Evolutionary conservation across 2,329 filamentous ascomycete species (phyloP), one percentile per base, ranked within the genome.

Genomic region (Zymoseptoria ardabiliae): DNA sequence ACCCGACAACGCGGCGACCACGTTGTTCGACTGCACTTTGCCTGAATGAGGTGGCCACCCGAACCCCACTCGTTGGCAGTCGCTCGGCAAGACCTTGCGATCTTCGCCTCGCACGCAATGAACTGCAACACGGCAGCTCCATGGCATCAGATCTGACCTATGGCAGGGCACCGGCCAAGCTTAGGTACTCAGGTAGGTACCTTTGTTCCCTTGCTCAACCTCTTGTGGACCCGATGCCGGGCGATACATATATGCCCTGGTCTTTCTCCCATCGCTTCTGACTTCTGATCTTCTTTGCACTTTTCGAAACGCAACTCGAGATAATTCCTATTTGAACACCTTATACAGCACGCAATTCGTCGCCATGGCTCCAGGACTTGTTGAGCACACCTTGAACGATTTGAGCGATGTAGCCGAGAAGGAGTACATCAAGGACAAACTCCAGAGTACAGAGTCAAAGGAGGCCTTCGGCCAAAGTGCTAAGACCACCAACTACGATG

Each of bases 301-400:
- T 17, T 17, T 45, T 17, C 35, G 17, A 41, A 17, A 41, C 35
- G 35, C 35, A 80, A 82, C 2, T 74, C 68, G 0, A 82, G 82
- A 64, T 85, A 82, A 66, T 79, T 85, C 48, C 82, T 76, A 70
- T 85, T 82, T 10, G 75, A 71, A 2, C 82, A 45, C 82, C 65
- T 86, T 83, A 64, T 86, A 86, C 6, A 17, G 82, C 60, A 76
- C 76, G 63, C 82, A 82, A 17, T 45, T 45, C 35, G 17, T 45
- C 59, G 65, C 41, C 52, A 78, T 78, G 76, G 76, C 76, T 60
- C 76, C 77, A 61, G 75, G 73, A 66, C 69, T 78, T 9, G 68
- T 78, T 53, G 75, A 78, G 63, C 68, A 66, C 10, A 53, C 60
- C 28, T 48, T 65, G 9, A 60, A 67, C n/a, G 64, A 71, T 53